Evolutionary conservation across 352 stramenopile species (phyloP).

Genomic region (Peronospora destructor): DNA sequence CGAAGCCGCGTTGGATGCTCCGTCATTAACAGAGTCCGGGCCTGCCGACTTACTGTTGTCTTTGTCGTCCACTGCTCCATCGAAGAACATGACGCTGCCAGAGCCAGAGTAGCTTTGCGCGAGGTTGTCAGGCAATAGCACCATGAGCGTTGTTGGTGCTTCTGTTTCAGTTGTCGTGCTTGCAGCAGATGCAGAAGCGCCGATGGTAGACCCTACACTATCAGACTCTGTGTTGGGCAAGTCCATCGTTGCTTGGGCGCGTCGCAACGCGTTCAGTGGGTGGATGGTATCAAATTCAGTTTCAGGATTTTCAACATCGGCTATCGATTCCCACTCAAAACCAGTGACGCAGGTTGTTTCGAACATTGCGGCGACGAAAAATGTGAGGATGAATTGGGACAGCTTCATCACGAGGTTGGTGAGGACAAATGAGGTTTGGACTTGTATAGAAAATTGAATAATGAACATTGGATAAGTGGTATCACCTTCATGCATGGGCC

Average conservation of each 20-base stretch:
- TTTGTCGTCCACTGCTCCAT: constrained; percentile 16
- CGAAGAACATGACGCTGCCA: constrained; percentile 39
- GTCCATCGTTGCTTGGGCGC: constrained; percentile 23
- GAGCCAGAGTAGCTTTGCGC: constrained; percentile 38
- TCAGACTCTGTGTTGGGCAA: constrained; percentile 13
- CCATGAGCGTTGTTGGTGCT: constrained; percentile 46
- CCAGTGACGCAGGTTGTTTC: constrained; percentile 10
- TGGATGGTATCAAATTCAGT: constrained; percentile 5
- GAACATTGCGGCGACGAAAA: constrained; percentile 17
- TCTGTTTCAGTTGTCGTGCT: constrained; percentile 24
- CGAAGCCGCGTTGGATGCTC: constrained; percentile 14
- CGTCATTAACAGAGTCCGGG: constrained; percentile 11
- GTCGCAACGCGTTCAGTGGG: constrained; percentile 15
- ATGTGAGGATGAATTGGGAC: constrained; percentile 19
- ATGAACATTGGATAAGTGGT: constrained; percentile 12
- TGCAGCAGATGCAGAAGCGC: constrained; percentile 14
- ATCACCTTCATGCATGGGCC: background rate
- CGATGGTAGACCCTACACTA: constrained; percentile 9
- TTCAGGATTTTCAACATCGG: constrained; percentile 22
- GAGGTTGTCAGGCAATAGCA: constrained; percentile 46
- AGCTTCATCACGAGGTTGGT: constrained; percentile 23
- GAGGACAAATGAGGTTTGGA: background rate
- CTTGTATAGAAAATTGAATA: constrained; percentile 22
- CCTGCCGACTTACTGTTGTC: constrained; percentile 16
- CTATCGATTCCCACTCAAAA: constrained; percentile 25